Conservation (phyloP, 768 basidiomycete genomes). For the Lyophyllum semitale region DNA sequence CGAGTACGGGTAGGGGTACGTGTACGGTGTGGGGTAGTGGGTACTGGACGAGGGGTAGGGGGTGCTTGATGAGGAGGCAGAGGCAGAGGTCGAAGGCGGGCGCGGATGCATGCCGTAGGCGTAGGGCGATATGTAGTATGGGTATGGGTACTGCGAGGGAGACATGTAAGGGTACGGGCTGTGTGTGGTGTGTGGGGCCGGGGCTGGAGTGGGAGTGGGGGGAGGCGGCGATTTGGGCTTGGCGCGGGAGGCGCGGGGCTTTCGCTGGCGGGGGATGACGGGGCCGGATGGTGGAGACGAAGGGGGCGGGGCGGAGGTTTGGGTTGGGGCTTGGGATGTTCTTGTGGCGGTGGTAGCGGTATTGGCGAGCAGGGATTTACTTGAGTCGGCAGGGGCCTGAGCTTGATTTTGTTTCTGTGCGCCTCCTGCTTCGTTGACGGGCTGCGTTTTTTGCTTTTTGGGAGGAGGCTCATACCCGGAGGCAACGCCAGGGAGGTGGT, state of each 20-base stretch:
- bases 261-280: background rate
- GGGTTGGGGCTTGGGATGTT: background rate
- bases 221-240: slow-evolving; percentile 4
- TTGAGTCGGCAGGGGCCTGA: background rate
- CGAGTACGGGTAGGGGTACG: slow-evolving; percentile 18
- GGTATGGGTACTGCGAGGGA: slow-evolving; percentile 25
- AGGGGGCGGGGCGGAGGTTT: background rate
- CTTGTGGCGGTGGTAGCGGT: background rate
- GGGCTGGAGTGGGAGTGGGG: slow-evolving; percentile 2
- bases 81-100: background rate
- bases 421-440: background rate
- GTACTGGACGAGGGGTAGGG: slow-evolving; percentile 4
- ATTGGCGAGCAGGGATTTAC: background rate
- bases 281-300: background rate
- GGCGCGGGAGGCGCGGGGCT: slow-evolving; percentile 1
- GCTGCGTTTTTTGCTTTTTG: slow-evolving; percentile 3
- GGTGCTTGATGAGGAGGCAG: background rate
- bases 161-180: slow-evolving; percentile 11
- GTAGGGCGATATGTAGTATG: slow-evolving; percentile 35
- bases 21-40: slow-evolving; percentile 12
- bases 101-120: slow-evolving; percentile 29
- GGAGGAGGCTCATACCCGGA: slow-evolving; percentile 16
- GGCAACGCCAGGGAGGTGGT: background rate
- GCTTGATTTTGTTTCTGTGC: background rate
- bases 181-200: background rate